These are phyloP conservation scores for Colletotrichum melonis DNA, from an alignment of 2,329 filamentous ascomycete species.

Conservation along the genomic window DNA sequence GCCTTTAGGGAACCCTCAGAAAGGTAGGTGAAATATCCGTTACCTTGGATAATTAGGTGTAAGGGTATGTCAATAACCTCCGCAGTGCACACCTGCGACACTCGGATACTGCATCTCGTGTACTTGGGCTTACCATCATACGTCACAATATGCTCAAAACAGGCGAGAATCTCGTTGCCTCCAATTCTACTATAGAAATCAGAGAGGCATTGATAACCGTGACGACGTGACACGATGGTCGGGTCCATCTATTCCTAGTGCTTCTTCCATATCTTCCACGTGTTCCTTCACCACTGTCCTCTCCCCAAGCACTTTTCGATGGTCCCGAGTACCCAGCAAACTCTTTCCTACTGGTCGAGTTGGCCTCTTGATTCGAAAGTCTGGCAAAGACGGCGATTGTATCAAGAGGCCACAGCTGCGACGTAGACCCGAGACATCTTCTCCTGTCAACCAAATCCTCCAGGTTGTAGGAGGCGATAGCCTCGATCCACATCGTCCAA, in stretches of 20 bases:
- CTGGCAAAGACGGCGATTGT: constrained; percentile 6
- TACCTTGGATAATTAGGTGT: too few relatives aligned
- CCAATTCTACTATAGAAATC: constrained; percentile 29
- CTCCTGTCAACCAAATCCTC: not conserved
- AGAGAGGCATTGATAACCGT: constrained; percentile 22
- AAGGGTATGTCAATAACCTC: not conserved
- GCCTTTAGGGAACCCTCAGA: not conserved
- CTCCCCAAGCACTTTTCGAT: constrained; percentile 19
- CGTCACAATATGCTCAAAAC: not conserved
- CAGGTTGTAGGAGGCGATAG: not conserved
- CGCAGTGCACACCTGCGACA: not conserved
- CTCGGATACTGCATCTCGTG: not conserved
- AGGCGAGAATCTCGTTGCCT: constrained; percentile 21
- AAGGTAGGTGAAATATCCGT: too few relatives aligned
- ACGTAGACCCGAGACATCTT: not conserved
- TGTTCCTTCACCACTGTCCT: not conserved
- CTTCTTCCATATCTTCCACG: constrained; percentile 21
- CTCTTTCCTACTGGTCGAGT: constrained; percentile 4
- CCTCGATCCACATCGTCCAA: not conserved
- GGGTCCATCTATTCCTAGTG: constrained; percentile 30
- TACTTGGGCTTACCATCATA: not conserved
- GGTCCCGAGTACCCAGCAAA: constrained; percentile 16
- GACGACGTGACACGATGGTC: constrained; percentile 3
- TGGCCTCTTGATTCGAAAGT: constrained; percentile 6
- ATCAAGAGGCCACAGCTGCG: not conserved